Conservation (phyloP, 345 rosid genomes). For the Boechera retrofracta region DNA sequence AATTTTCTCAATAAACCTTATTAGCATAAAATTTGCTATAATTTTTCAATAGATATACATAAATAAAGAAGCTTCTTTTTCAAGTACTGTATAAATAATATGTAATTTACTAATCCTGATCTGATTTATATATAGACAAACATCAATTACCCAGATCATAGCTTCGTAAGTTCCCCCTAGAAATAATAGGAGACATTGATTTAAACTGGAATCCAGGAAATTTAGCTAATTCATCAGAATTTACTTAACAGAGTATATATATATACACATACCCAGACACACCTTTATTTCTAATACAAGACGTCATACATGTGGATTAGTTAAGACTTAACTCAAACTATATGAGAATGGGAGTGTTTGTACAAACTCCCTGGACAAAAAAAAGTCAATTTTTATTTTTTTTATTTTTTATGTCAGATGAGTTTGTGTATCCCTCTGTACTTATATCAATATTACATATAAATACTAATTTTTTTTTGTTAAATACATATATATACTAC, state of each 20-base stretch:
- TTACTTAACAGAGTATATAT: conserved; percentile 15
- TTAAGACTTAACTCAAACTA: conserved; percentile 14
- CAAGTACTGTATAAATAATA: background rate
- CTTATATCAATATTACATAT: conserved; percentile 9
- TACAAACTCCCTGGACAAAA: conserved; percentile 14
- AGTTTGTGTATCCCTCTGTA: conserved; percentile 24
- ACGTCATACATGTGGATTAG: conserved; percentile 15
- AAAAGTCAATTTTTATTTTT: background rate
- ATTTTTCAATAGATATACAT: background rate
- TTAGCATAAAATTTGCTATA: background rate
- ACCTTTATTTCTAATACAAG: conserved; percentile 1
- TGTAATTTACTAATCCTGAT: conserved; percentile 15
- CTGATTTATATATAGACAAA: conserved; percentile 8
- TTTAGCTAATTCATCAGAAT: background rate
- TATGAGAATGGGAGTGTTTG: conserved; percentile 5
- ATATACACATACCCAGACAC: background rate
- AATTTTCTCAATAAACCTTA: background rate
- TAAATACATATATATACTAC: background rate
- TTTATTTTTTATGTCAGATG: conserved; percentile 16
- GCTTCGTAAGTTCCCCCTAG: conserved; percentile 5
- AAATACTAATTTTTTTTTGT: background rate
- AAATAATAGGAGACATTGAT: conserved; percentile 13
- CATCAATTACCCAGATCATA: background rate
- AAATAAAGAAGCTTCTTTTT: background rate
- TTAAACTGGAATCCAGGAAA: background rate